Conservation (phyloP, 192 early-diverging fungal species). For the Coemansia sp. region DNA sequence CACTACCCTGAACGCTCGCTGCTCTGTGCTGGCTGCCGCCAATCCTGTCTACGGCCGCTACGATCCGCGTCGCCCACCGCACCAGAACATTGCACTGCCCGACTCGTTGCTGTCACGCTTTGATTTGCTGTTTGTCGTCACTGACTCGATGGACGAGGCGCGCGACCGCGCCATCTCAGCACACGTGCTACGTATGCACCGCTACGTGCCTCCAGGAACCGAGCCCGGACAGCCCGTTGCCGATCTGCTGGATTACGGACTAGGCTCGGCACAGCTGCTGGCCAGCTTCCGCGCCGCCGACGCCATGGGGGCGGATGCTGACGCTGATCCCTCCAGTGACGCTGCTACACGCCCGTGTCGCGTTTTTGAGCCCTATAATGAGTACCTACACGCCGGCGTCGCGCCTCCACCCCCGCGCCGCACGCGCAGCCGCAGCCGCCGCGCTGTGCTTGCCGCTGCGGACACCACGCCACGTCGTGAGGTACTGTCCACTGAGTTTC, state of each 20-base stretch:
- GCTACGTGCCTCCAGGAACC: slow-evolving; percentile 78
- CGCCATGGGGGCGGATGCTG: slow-evolving; percentile 44
- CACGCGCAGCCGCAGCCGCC: slow-evolving; percentile 29
- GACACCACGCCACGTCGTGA: slow-evolving; percentile 52
- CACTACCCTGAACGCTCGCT: slow-evolving; percentile 94
- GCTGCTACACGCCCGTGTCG: slow-evolving; percentile 57
- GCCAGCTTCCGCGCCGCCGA: slow-evolving; percentile 29
- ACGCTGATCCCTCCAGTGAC: slow-evolving; percentile 50
- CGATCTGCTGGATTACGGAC: slow-evolving; percentile 47
- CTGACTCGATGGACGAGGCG: slow-evolving; percentile 84
- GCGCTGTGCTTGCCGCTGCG: slow-evolving; percentile 16
- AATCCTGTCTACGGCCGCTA: slow-evolving; percentile 94
- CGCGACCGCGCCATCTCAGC: slow-evolving; percentile 86
- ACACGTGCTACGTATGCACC: slow-evolving; percentile 94
- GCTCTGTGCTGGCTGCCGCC: slow-evolving; percentile 95
- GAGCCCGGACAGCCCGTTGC: slow-evolving; percentile 72
- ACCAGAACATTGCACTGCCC: slow-evolving; percentile 93
- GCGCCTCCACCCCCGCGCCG: slow-evolving; percentile 25
- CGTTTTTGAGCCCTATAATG: slow-evolving; percentile 88
- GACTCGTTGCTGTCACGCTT: slow-evolving; percentile 97
- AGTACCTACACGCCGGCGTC: slow-evolving; percentile 76
- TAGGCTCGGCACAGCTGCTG: slow-evolving; percentile 32
- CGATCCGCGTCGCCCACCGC: slow-evolving; percentile 80
- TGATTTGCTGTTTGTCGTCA: slow-evolving; percentile 94
- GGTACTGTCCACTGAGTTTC: slow-evolving; percentile 78